phyloP scores from a whole-genome alignment of 108 stramenopile species.

The Skeletonema marinoi region DNA sequence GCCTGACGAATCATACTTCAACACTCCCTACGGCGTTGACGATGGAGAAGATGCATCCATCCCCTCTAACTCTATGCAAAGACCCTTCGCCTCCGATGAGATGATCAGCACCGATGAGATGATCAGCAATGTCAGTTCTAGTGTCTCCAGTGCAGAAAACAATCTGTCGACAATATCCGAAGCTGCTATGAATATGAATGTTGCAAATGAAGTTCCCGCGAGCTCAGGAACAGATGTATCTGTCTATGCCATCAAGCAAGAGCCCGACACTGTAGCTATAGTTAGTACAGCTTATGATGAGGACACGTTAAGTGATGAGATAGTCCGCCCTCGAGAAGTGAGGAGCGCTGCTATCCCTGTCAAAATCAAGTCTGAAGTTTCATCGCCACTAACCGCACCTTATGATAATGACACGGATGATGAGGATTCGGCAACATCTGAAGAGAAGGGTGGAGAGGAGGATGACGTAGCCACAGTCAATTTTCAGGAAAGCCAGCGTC shows the following conservation, averaged over 20 bases:
- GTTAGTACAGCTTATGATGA: not conserved
- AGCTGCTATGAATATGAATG: not conserved
- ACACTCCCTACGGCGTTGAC: not conserved
- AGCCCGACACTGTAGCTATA: not conserved
- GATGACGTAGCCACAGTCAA: not conserved
- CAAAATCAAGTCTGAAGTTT: not conserved
- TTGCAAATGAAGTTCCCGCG: not conserved
- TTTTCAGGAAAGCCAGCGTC: not conserved
- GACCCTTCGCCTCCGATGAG: not conserved
- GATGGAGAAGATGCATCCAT: not conserved
- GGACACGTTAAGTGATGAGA: not conserved
- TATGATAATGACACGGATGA: not conserved
- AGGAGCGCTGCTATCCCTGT: not conserved
- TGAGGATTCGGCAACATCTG: not conserved
- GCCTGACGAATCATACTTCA: not conserved
- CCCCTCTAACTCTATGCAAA: not conserved
- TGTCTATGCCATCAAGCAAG: not conserved
- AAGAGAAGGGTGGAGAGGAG: not conserved
- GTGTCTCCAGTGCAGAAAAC: not conserved
- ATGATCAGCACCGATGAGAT: not conserved
- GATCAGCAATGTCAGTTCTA: not conserved
- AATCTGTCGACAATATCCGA: not conserved
- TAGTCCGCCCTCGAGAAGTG: not conserved
- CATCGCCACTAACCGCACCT: no score
- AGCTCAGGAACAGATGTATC: not conserved